phyloP scores from a whole-genome alignment of 139 green algal species.

The Chlorella sorokiniana region DNA sequence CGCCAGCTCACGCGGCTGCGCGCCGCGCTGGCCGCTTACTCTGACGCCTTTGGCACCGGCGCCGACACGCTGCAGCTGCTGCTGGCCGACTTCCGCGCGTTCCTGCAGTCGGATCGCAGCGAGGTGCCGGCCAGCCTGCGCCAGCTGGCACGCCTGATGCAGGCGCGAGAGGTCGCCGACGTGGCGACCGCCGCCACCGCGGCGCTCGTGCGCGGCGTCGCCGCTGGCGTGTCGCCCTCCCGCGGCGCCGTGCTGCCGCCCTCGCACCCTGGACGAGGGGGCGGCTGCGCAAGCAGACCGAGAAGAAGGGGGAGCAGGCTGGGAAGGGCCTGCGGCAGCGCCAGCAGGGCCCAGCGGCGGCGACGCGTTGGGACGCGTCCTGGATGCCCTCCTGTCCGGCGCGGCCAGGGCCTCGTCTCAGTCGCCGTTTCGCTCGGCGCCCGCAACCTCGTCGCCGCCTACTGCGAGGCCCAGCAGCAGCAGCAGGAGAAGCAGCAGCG shows the following conservation, averaged over 20 bases:
- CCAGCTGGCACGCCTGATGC: conserved; percentile 49
- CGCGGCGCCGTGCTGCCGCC: too few species aligned
- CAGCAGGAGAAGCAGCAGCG: not conserved
- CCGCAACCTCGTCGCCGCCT: conserved; percentile 34
- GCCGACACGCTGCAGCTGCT: conserved; percentile 37
- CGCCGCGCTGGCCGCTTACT: conserved; percentile 40
- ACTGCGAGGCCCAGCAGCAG: conserved; percentile 27
- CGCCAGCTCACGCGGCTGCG: conserved; percentile 28
- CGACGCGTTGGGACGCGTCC: conserved; percentile 31
- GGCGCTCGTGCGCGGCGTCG: conserved; percentile 30
- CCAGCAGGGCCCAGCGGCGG: not conserved
- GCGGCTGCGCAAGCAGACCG: too few species aligned
- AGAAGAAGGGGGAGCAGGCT: too few species aligned
- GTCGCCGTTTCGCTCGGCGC: conserved; percentile 53
- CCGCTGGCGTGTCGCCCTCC: not conserved
- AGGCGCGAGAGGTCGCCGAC: conserved; percentile 39
- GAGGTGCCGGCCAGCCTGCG: conserved; percentile 48
- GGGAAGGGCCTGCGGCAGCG: not conserved
- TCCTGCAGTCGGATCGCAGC: conserved; percentile 42
- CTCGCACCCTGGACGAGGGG: too few species aligned
- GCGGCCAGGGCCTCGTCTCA: conserved; percentile 47
- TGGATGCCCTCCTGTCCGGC: conserved; percentile 45
- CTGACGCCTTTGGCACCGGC: conserved; percentile 44
- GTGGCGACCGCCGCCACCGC: conserved; percentile 21
- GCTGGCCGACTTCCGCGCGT: conserved; percentile 43